Base-by-base conservation (phyloP, 208 protist species). In the Wallacemonas collosoma region DNA sequence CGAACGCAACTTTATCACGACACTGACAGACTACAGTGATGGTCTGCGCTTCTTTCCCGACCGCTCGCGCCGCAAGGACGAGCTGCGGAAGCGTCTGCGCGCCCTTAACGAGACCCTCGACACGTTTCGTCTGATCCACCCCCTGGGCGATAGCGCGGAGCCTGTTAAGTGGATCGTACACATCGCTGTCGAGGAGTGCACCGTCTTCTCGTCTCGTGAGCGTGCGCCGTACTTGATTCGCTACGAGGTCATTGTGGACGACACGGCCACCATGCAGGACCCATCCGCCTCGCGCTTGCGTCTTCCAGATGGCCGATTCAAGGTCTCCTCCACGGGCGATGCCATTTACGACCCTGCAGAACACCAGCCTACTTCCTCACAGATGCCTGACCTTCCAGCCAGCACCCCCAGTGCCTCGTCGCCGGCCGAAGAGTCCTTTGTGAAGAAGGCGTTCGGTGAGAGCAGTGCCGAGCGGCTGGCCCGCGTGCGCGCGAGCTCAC, bases 161-260 rank as follows among this genome's bases (percentile, higher is more conserved):
- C 71, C 80, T 15, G 93, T 95, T 38, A 75, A 72, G 67, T 97
- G 93, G 90, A 93, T 97, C 66, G 90, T 97, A 14, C 61, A 77
- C 73, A 93, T 97, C 67, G 77, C 82, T 5, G 89, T 95, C n/a
- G 88, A 94, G 68, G 90, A 95, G 72, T 95, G 90, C 79, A 85
- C 88, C 60, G 93, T 97, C 35, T 95, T 95, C 70, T 97, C 89
- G 11, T 95, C 93, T 2, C 81, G 90, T 17, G 87, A 94, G 77
- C 87, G 93, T 39, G 90, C 89, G 5, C 93, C 93, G 14, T 97
- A 86, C 75, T 68, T 94, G 44, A 82, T 97, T 53, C 75, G 83
- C 26, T 95, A 89, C 74, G 93, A 97, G 77, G 93, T 97, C 41
- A 91, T 97, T 64, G 80, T 93, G 9, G 93, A 97, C 72, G 77